Evolutionary conservation across 805 yeast genomes (phyloP).

Genomic region (Pichia eremophila): DNA sequence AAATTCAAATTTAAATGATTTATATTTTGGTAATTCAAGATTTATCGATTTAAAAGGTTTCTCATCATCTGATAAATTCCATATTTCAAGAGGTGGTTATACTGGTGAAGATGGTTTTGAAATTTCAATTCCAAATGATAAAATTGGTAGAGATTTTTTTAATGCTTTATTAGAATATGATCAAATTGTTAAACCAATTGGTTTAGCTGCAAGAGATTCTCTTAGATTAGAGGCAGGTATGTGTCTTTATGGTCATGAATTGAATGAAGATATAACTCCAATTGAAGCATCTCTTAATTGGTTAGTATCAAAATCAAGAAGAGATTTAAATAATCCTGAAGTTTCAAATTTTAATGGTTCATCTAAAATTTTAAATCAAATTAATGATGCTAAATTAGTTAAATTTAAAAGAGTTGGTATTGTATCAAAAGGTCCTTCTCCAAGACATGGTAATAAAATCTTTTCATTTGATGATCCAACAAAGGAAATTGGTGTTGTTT

Average conservation of each 20-base stretch:
- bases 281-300: conserved; percentile 83
- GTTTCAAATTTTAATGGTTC: conserved; percentile 66
- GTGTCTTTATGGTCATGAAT: conserved; percentile 94
- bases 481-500: conserved; percentile 40
- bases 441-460: conserved; percentile 69
- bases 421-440: conserved; percentile 78
- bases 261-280: conserved; percentile 72
- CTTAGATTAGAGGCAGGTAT: conserved; percentile 94
- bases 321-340: conserved; percentile 39
- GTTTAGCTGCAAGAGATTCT: conserved; percentile 97
- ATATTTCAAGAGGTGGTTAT: conserved; percentile 92
- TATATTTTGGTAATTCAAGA: conserved; percentile 67
- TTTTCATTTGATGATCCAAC: conserved; percentile 43
- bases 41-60: conserved; percentile 36
- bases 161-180: conserved; percentile 40
- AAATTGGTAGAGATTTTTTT: conserved; percentile 52
- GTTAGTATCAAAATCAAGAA: conserved; percentile 78
- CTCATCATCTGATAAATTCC: conserved; percentile 38
- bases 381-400: conserved; percentile 51
- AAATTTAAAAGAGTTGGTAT: conserved; percentile 67
- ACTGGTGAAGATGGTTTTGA: conserved; percentile 99
- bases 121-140: conserved; percentile 57
- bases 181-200: conserved; percentile 68
- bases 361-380: conserved; percentile 55
- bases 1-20: conserved; percentile 41